Evolutionary conservation across 805 yeast species (phyloP).

Genomic region (Cyberlindnera maritima): DNA sequence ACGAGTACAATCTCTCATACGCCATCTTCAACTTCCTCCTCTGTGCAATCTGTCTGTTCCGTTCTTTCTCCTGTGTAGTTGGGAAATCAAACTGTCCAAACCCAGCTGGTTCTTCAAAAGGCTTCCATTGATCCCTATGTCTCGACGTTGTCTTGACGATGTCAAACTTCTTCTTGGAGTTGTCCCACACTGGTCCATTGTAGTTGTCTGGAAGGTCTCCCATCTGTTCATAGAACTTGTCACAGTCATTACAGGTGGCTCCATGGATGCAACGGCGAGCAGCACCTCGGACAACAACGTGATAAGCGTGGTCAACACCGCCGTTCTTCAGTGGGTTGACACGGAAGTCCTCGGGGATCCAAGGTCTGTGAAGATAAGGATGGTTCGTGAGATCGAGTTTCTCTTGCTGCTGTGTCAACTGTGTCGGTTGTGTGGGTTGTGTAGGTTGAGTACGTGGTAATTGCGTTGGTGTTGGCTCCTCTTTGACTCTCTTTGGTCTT

Average conservation of each 20-base stretch:
- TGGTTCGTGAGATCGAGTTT: conserved; percentile 17
- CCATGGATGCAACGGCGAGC: conserved; percentile 35
- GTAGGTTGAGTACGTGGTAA: neutral
- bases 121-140: conserved; percentile 28
- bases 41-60: conserved; percentile 37
- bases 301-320: conserved; percentile 30
- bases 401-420: neutral
- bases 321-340: conserved; percentile 33
- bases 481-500: conserved; percentile 4
- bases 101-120: conserved; percentile 54
- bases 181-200: conserved; percentile 31
- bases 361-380: conserved; percentile 26
- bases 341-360: conserved; percentile 39
- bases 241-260: conserved; percentile 32
- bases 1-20: conserved; percentile 41
- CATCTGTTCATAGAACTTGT: conserved; percentile 30
- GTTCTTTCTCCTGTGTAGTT: conserved; percentile 45
- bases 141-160: conserved; percentile 24
- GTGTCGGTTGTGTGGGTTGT: neutral
- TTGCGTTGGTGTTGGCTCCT: conserved; percentile 2
- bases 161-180: conserved; percentile 9
- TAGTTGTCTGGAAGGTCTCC: conserved; percentile 25
- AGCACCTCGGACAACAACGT: conserved; percentile 34
- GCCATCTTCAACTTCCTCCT: conserved; percentile 37
- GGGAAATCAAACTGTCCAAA: conserved; percentile 61